phyloP scores from a whole-genome alignment of 176 grass and related monocot species.

The Oryza officinalis region DNA sequence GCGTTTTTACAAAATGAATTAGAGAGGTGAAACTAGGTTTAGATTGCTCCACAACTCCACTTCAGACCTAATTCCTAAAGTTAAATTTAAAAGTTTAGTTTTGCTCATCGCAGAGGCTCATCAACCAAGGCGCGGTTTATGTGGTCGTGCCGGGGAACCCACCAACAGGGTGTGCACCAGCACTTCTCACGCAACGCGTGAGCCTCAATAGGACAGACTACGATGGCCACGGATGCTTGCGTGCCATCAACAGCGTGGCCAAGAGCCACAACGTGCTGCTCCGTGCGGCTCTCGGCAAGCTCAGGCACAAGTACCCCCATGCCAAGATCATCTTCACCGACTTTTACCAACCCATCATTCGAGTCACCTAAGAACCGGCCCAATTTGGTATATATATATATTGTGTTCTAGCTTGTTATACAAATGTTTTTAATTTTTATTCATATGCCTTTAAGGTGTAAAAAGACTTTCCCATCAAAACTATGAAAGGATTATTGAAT shows the following conservation, averaged over 20 bases:
- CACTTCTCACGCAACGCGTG: not conserved
- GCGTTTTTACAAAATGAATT: too few species aligned
- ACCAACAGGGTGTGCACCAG: slow-evolving; percentile 17
- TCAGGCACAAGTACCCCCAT: slow-evolving; percentile 11
- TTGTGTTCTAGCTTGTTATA: too few species aligned
- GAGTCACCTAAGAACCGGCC: too few species aligned
- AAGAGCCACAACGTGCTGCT: slow-evolving; percentile 13
- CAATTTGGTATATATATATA: too few species aligned
- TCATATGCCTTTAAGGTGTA: too few species aligned
- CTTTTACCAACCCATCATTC: not conserved
- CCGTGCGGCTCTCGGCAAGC: not conserved
- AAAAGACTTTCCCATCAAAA: too few species aligned
- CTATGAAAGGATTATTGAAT: too few species aligned
- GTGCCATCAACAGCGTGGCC: slow-evolving; percentile 16
- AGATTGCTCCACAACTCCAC: too few species aligned
- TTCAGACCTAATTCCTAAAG: too few species aligned
- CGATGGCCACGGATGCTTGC: slow-evolving; percentile 10
- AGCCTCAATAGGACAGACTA: not conserved
- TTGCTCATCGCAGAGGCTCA: slow-evolving; percentile 3
- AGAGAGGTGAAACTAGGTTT: too few species aligned
- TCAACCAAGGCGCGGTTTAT: not conserved
- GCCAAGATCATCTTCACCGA: slow-evolving; percentile 33
- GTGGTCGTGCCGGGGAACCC: slow-evolving; percentile 41
- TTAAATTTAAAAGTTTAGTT: too few species aligned
- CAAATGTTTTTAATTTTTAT: too few species aligned